Percentiles rank a stretch among this genome's conserved stretches.
Evolutionary conservation across 176 grass and related monocot species (phyloP).

Genomic region (Triticum turgidum): DNA sequence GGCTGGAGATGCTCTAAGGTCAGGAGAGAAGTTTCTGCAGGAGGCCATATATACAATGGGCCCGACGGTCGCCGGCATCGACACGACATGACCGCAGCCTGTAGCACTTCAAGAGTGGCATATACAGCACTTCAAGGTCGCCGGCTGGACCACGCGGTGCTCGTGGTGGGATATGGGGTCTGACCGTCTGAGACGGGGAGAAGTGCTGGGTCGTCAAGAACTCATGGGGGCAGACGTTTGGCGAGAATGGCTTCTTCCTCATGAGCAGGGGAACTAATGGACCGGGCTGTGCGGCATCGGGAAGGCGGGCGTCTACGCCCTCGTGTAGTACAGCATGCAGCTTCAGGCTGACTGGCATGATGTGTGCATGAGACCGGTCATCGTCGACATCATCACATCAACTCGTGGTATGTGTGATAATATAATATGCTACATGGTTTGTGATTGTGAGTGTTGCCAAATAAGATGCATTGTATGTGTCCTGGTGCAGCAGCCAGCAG

Average conservation of each 20-base stretch:
- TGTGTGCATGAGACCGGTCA: no score
- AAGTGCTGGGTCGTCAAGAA: slow-evolving; percentile 29
- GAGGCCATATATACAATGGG: neutral
- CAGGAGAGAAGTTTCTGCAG: neutral
- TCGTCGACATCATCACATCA: no score
- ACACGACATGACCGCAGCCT: neutral
- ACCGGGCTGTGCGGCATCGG: slow-evolving; percentile 13
- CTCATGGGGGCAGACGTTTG: slow-evolving; percentile 5
- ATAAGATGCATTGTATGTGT: no score
- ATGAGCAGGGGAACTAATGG: neutral
- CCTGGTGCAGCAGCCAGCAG: no score
- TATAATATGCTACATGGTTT: no score
- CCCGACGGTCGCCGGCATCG: neutral
- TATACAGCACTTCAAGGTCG: neutral
- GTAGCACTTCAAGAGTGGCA: neutral
- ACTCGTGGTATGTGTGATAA: no score
- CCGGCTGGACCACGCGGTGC: slow-evolving; percentile 9
- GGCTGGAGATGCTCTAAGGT: no score
- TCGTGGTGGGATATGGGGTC: slow-evolving; percentile 21
- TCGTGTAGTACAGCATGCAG: neutral
- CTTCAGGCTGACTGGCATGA: no score
- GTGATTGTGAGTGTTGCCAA: no score
- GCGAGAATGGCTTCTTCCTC: neutral
- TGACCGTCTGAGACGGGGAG: neutral
- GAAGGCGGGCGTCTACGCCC: neutral